These are phyloP conservation scores for Volvox africanus DNA, from an alignment of 139 green algal genomes.

Conservation along the genomic window DNA sequence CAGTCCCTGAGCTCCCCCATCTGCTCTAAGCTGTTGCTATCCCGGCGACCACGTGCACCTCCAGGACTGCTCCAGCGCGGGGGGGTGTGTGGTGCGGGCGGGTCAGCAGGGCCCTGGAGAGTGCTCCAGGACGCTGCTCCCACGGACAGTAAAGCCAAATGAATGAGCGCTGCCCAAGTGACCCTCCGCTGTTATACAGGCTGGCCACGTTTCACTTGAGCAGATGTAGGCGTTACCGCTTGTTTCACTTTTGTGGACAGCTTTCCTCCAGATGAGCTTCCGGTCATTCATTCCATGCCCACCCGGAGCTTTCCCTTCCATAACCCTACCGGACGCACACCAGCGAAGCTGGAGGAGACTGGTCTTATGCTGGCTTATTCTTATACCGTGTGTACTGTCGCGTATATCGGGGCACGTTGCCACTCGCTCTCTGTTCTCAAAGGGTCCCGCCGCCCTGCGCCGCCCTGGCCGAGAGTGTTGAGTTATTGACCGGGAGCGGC, in stretches of 20 bases:
- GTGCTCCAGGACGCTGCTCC: too few relatives aligned
- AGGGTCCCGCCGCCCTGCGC: slow-evolving; percentile 2
- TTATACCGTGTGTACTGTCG: slow-evolving; percentile 26
- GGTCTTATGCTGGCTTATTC: neutral
- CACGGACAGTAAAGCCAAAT: too few relatives aligned
- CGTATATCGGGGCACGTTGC: slow-evolving; percentile 9
- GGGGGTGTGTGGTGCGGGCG: neutral
- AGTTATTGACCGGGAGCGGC: neutral
- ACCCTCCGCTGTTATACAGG: too few relatives aligned
- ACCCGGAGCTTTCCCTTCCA: too few relatives aligned
- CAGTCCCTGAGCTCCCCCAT: slow-evolving; percentile 18
- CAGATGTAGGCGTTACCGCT: too few relatives aligned
- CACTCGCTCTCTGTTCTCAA: neutral
- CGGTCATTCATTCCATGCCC: too few relatives aligned
- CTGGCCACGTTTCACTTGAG: too few relatives aligned
- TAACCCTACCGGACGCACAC: too few relatives aligned
- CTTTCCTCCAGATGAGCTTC: too few relatives aligned
- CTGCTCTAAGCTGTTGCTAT: slow-evolving; percentile 28
- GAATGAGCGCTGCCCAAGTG: too few relatives aligned
- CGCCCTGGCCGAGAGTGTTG: neutral
- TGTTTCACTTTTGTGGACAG: too few relatives aligned
- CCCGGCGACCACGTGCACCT: slow-evolving; percentile 15
- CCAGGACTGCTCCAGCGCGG: slow-evolving; percentile 26
- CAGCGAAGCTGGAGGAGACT: too few relatives aligned
- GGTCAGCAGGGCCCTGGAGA: neutral